Evolutionary conservation across 176 grass and related monocot genomes (phyloP), one percentile per base, ranked within the genome.

Genomic region (Saccharum officinarum): DNA sequence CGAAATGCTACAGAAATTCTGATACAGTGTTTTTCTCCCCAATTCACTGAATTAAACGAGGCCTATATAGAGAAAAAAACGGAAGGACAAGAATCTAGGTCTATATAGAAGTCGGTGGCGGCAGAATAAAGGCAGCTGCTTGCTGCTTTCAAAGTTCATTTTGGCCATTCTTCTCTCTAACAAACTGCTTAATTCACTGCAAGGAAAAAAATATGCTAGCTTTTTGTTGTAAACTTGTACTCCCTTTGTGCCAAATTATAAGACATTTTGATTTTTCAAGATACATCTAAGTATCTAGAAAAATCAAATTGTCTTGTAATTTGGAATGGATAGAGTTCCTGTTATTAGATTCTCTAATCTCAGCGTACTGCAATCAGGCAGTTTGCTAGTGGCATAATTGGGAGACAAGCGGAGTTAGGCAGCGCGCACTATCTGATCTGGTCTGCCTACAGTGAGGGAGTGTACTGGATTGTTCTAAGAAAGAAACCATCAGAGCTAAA

Each of bases 331-430:
- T 3, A 33, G 33, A 33, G 33, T 33, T 33, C 33, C 33, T 33
- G 44, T 13, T 44, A 46, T 46, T 44, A 44, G 42, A 8, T 57
- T 57, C 18, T 57, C 18, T 65, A 38, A 40, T 67, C 41, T 50
- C 8, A 20, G 4, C 15, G 15, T 55, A 2, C 17, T 55, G 52
- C 54, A 20, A 59, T 1, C 54, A 63, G 26, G 9, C 22, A 66
- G 59, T 67, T 54, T 3, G 33, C 34, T 57, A 14, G 67, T 30
- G 37, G n/a, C 34, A 26, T 30, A 47, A 47, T 40, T 71, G 17
- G 60, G 30, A 26, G 30, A 17, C 64, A 47, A 11, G 45, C 47
- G 5, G 49, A 79, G 67, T 61, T 87, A 83, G 74, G 88, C 84
- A 39, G 11, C 5, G 44, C 46, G 75, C 75, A 85, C 75, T 59